Evolutionary conservation across 2,329 filamentous ascomycete genomes (phyloP), one percentile per base, ranked within the genome.

Genomic region (Aspergillus calidoustus): DNA sequence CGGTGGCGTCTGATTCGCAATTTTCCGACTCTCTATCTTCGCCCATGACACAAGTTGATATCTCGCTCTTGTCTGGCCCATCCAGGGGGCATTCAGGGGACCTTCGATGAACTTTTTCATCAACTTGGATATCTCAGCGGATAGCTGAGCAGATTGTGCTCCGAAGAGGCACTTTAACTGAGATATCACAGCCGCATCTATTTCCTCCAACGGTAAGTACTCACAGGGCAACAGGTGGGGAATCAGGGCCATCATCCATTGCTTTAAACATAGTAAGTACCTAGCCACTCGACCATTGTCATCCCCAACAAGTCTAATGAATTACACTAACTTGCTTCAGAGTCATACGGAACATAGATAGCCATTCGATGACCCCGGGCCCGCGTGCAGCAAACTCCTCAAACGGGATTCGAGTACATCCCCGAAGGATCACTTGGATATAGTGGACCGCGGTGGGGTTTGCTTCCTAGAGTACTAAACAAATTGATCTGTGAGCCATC

Each of bases 401-500:
- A 5, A 41, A 15, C 11, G 11, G 34, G 34, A 13, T 25, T 25
- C 23, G 19, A 41, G 17, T 23, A 15, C 31, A 44, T 44, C 9
- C 23, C 30, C 34, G n/a, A 46, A 52, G 28, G 54, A 57, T 49
- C 34, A 19, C 19, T 28, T 28, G 46, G 11, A 41, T 54, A 43
- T 43, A 17, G 28, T 43, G 23, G 43, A 30, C 57, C 28, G 48
- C 17, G 52, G 25, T 34, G 53, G 52, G 48, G 48, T 48, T 57
- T 28, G 7, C 22, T 34, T 15, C 41, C 38, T 23, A 28, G 47
- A 30, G 25, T 4, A 28, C 25, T 28, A 28, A 4, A 53, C 7
- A 47, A 8, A 25, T 57, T 64, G 47, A 56, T 34, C 52, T 62
- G 56, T 62, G 59, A 62, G 55, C 51, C 30, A 47, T 23, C 59